These are phyloP conservation scores for Aphanomyces stellatus DNA, from an alignment of 352 stramenopile genomes.

Conservation along the genomic window DNA sequence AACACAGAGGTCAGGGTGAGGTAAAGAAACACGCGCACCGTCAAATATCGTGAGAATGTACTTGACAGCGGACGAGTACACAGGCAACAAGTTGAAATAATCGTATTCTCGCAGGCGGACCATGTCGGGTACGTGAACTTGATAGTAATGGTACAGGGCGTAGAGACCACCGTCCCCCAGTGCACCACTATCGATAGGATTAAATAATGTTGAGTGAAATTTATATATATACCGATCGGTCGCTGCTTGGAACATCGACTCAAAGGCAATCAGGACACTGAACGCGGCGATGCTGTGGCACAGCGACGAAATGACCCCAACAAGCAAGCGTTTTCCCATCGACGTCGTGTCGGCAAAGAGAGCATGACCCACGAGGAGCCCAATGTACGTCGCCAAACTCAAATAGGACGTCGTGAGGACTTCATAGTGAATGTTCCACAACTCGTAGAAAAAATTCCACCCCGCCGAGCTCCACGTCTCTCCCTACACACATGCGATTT, in stretches of 20 bases:
- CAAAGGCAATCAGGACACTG: slow-evolving; percentile 64
- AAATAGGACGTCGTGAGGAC: slow-evolving; percentile 71
- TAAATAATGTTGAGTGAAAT: neutral
- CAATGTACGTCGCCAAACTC: slow-evolving; percentile 46
- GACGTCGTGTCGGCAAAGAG: slow-evolving; percentile 70
- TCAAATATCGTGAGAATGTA: slow-evolving; percentile 81
- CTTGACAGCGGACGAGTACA: slow-evolving; percentile 63
- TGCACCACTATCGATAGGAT: slow-evolving; percentile 25
- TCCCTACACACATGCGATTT: slow-evolving; percentile 18
- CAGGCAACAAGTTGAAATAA: slow-evolving; percentile 43
- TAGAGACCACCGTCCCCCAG: slow-evolving; percentile 56
- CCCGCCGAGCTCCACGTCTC: slow-evolving; percentile 36
- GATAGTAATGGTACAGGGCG: slow-evolving; percentile 73
- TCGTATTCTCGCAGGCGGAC: slow-evolving; percentile 55
- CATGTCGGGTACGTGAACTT: slow-evolving; percentile 59
- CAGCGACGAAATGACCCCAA: slow-evolving; percentile 41
- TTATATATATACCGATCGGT: slow-evolving; percentile 26
- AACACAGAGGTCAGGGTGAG: slow-evolving; percentile 3
- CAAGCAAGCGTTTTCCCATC: slow-evolving; percentile 41
- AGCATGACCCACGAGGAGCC: slow-evolving; percentile 50
- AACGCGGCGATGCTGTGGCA: slow-evolving; percentile 59
- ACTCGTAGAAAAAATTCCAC: slow-evolving; percentile 39
- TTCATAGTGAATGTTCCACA: slow-evolving; percentile 47
- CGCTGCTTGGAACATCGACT: slow-evolving; percentile 69
- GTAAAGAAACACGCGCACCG: slow-evolving; percentile 36